Evolutionary conservation across 371 early-diverging fungal genomes (phyloP).

Genomic region (Pancytospora philotis): DNA sequence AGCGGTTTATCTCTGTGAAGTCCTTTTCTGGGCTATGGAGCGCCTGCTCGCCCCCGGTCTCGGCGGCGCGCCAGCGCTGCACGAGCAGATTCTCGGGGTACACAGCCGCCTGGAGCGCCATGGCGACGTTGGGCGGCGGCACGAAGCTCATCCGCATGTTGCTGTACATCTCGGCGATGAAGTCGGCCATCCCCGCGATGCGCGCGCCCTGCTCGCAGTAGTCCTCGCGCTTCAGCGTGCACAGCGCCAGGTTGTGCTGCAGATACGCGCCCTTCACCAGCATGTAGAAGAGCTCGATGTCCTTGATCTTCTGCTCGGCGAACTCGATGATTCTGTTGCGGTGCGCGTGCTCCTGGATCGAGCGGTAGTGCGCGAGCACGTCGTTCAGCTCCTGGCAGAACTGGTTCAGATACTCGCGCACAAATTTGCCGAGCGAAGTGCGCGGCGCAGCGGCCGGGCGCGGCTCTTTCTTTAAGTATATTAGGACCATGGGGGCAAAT

Average conservation of each 20-base stretch:
- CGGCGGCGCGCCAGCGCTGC: no score
- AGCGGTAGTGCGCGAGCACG: conserved; percentile 8
- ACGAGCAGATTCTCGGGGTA: neutral
- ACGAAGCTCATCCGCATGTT: conserved; percentile 24
- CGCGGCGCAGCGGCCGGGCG: neutral
- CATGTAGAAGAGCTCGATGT: neutral
- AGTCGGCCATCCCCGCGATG: conserved; percentile 20
- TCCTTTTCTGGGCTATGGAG: conserved; percentile 2
- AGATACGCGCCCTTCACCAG: neutral
- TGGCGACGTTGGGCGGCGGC: conserved; percentile 1
- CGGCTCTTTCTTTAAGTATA: neutral
- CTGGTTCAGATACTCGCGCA: neutral
- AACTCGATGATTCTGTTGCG: conserved; percentile 19
- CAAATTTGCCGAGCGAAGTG: neutral
- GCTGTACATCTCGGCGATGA: conserved; percentile 3
- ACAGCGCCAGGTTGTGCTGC: neutral
- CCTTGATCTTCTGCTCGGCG: conserved; percentile 2
- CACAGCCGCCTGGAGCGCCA: conserved; percentile 6
- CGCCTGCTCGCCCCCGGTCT: neutral
- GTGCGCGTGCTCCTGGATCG: conserved; percentile 12
- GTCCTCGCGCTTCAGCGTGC: neutral
- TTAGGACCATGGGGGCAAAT: neutral
- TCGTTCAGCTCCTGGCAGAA: neutral
- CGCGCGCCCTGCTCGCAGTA: neutral
- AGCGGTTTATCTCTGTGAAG: conserved; percentile 19